Conservation (phyloP, 1,284 basidiomycete genomes). For the Pyrrhoderma lamaoense region DNA sequence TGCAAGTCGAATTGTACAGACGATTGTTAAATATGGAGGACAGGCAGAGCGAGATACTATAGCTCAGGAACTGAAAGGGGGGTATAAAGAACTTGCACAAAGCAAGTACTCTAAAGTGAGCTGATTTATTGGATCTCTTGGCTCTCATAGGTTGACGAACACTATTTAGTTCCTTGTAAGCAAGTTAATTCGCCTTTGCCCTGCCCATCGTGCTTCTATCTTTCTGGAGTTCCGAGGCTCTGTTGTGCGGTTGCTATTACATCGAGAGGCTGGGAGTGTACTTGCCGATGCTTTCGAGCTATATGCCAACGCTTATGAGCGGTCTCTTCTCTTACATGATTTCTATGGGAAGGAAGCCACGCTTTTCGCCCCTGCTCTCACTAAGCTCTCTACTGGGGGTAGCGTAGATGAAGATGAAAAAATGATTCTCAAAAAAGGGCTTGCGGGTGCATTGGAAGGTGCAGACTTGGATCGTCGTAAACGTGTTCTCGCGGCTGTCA, state of each 20-base stretch:
- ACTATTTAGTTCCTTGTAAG: slow-evolving; percentile 79
- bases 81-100: slow-evolving; percentile 70
- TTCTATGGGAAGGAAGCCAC: slow-evolving; percentile 85
- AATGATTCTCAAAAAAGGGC: slow-evolving; percentile 54
- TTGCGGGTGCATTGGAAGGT: slow-evolving; percentile 60
- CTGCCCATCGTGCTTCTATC: slow-evolving; percentile 63
- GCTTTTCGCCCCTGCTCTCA: slow-evolving; percentile 44
- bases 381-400: slow-evolving; percentile 26
- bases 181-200: slow-evolving; percentile 76
- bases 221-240: slow-evolving; percentile 70
- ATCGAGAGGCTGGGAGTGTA: slow-evolving; percentile 75
- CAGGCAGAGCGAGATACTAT: slow-evolving; percentile 73
- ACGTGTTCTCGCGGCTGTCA: slow-evolving; percentile 60
- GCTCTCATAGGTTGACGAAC: not conserved
- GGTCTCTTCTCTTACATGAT: slow-evolving; percentile 69
- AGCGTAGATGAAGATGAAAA: slow-evolving; percentile 52
- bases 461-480: slow-evolving; percentile 55
- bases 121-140: slow-evolving; percentile 14
- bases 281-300: slow-evolving; percentile 84
- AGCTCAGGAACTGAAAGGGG: slow-evolving; percentile 74
- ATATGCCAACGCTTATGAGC: slow-evolving; percentile 76
- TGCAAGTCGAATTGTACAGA: slow-evolving; percentile 82
- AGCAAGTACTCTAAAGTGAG: slow-evolving; percentile 83
- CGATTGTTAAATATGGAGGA: slow-evolving; percentile 76
- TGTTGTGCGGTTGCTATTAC: slow-evolving; percentile 68